A percentile compares a stretch with the other conserved stretches of the same genome.
phyloP scores from a whole-genome alignment of 306 rosid species.

The Malus orientalis region DNA sequence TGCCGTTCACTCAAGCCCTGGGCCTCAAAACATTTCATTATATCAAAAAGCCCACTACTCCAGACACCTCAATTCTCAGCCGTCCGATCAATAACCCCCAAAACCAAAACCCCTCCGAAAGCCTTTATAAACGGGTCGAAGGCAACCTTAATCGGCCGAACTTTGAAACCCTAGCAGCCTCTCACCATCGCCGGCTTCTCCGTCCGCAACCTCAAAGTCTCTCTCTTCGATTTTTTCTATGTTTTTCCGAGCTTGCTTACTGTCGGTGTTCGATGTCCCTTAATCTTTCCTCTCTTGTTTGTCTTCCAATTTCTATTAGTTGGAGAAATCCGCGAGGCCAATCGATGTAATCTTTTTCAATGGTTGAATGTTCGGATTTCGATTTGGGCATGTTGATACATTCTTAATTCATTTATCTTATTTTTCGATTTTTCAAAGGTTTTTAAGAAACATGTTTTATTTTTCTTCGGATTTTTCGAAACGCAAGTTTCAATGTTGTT shows the following conservation, averaged over 20 bases:
- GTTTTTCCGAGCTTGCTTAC: background rate
- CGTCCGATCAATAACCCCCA: constrained; percentile 5
- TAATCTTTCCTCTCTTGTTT: too few relatives aligned
- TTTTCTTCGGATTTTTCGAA: background rate
- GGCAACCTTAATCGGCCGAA: too few relatives aligned
- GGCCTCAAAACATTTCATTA: too few relatives aligned
- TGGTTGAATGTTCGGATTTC: too few relatives aligned
- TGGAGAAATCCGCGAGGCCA: background rate
- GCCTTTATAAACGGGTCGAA: background rate
- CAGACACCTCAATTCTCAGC: constrained; percentile 4
- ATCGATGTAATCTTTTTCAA: constrained; percentile 10
- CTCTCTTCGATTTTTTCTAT: too few relatives aligned
- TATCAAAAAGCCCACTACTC: background rate
- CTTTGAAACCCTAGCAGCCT: background rate
- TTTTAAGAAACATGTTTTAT: background rate
- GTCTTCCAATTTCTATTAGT: background rate
- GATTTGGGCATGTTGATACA: too few relatives aligned
- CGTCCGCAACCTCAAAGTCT: background rate
- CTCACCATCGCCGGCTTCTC: background rate
- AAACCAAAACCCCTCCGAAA: background rate
- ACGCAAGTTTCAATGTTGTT: background rate
- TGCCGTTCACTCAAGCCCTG: too few relatives aligned
- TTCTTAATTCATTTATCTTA: too few relatives aligned
- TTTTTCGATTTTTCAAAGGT: background rate
- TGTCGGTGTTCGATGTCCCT: background rate